Evolutionary conservation across 495 filamentous ascomycete species (phyloP), one percentile per base, ranked within the genome.

Genomic region (Neurospora terricola): DNA sequence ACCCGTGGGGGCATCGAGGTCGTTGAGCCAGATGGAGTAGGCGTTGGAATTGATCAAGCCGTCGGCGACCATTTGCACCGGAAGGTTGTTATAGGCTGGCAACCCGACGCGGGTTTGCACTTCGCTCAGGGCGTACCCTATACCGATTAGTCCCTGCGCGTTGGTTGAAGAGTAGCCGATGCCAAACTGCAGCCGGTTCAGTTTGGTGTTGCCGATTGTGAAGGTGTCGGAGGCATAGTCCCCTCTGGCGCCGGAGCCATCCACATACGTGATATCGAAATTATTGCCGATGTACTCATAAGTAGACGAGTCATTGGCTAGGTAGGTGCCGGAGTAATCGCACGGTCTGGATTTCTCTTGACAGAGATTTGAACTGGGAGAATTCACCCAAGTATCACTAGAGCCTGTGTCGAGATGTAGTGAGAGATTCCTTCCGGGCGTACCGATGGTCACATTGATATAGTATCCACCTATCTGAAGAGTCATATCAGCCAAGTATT

Each of bases 181-280:
- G 23, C 95, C 96, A 80, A 98, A 96, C 79, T 97, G 93, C 54
- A 97, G 85, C 59, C 83, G 80, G 43, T 84, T 81, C 54, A 99
- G 77, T 16, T 78, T 88, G 45, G 84, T 80, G 23, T 36, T 66
- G 36, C 90, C 93, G 73, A 99, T 88, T 5, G 80, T 81, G 70
- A 99, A 81, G 1, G 87, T 91, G 78, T 99, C 96, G 2, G 87
- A 90, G 11, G 89, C 92, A 81, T 98, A 98, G 77, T 95, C 93
- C 10, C 96, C 96, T 7, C 79, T 76, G 0, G 95, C 93, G 42
- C 89, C 92, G 1, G 92, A 91, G 62, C 92, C 92, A 81, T 98
- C 96, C 36, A 93, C 92, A 78, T 99, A 99, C 10, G 89, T 89
- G 72, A 99, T 98, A 76, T 95, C 92, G 84, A 99, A 99, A 75